Percentiles rank a stretch among this genome's conserved stretches.
Evolutionary conservation across 169 alveolate species (phyloP).

Genomic region (Neospora caninum): DNA sequence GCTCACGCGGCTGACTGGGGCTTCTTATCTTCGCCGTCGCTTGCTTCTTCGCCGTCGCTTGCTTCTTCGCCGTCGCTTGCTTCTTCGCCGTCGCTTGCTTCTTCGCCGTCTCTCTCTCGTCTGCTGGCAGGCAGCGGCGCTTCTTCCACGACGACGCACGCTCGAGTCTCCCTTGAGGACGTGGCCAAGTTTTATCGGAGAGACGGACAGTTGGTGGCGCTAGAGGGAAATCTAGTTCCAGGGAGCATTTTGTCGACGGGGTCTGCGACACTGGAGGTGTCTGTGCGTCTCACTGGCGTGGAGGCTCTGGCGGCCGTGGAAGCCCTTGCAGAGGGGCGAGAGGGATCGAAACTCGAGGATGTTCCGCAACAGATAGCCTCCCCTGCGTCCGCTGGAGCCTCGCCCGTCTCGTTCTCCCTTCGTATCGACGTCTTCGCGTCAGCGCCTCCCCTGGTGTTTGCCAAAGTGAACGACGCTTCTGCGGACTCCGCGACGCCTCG

Average conservation of each 20-base stretch:
- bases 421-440: not conserved
- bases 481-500: not conserved
- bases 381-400: not conserved
- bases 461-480: not conserved
- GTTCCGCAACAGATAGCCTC: not conserved
- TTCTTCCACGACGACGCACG: no score
- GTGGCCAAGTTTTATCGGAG: not conserved
- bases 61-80: not conserved
- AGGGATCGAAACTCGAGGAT: not conserved
- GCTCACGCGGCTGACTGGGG: no score
- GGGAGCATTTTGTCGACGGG: not conserved
- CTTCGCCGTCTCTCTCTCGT: not conserved
- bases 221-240: not conserved
- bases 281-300: not conserved
- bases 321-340: not conserved
- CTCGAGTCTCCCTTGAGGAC: not conserved
- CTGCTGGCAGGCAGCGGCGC: no score
- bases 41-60: not conserved
- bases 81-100: not conserved
- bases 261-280: not conserved
- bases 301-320: not conserved
- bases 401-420: not conserved
- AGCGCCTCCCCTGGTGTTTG: conserved; percentile 4
- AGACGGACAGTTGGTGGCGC: not conserved
- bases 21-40: no score